A percentile compares a stretch with the other conserved stretches of the same genome.
phyloP scores from a whole-genome alignment of 2,329 filamentous ascomycete genomes.

The Nemania serpens region DNA sequence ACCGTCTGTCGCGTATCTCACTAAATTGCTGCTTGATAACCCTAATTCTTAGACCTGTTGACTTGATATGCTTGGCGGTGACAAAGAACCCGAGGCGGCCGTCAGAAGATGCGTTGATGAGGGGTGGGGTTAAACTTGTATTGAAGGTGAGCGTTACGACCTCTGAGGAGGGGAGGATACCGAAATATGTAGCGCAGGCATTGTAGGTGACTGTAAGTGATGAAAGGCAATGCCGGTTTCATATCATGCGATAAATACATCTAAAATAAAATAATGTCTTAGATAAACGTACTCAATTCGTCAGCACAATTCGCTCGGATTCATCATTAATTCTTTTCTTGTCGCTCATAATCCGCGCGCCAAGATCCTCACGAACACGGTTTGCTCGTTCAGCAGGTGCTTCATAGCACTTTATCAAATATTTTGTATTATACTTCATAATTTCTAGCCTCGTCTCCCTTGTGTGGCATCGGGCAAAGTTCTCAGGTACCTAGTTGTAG shows the following conservation, averaged over 20 bases:
- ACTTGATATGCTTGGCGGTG: conserved; percentile 61
- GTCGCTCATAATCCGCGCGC: too few relatives aligned
- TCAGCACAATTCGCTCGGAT: too few relatives aligned
- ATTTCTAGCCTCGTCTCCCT: neutral
- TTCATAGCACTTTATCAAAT: neutral
- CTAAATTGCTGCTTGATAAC: conserved; percentile 58
- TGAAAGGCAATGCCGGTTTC: too few relatives aligned
- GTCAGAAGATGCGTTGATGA: conserved; percentile 56
- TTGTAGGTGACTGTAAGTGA: too few relatives aligned
- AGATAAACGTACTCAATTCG: too few relatives aligned
- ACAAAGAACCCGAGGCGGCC: conserved; percentile 52
- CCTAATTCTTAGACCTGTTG: conserved; percentile 54
- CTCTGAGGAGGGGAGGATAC: conserved; percentile 25
- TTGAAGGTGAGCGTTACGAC: conserved; percentile 56
- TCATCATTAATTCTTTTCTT: too few relatives aligned
- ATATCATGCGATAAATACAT: too few relatives aligned
- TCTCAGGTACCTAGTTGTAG: neutral
- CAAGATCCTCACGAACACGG: neutral
- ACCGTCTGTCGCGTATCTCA: conserved; percentile 63
- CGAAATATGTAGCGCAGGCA: too few relatives aligned
- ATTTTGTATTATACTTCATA: neutral
- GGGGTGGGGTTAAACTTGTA: conserved; percentile 54
- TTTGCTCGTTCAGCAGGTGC: neutral
- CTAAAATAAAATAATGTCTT: too few relatives aligned
- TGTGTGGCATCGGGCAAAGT: neutral